Percentiles rank a stretch among this genome's conserved stretches.
These are phyloP conservation scores for Tricholoma furcatifolium DNA, from an alignment of 768 basidiomycete genomes.

Conservation along the genomic window DNA sequence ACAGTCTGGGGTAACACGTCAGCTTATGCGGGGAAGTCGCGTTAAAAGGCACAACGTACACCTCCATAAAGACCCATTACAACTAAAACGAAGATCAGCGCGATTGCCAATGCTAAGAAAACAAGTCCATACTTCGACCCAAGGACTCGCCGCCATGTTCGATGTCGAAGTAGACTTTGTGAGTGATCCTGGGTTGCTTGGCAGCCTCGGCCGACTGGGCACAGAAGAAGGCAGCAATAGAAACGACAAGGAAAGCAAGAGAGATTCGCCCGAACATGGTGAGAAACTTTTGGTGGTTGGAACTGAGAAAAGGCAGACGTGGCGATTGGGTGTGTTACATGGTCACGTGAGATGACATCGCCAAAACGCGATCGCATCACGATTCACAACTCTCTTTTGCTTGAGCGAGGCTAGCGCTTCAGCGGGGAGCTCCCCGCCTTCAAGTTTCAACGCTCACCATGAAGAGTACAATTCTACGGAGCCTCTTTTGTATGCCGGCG, in stretches of 20 bases:
- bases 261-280: conserved; percentile 65
- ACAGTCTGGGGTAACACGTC: conserved; percentile 59
- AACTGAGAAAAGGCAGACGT: conserved; percentile 10
- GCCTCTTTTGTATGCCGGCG: too few relatives aligned
- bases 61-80: conserved; percentile 89
- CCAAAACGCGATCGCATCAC: background rate
- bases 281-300: conserved; percentile 14
- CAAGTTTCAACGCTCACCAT: too few relatives aligned
- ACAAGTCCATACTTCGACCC: conserved; percentile 63
- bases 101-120: background rate
- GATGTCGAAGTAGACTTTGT: conserved; percentile 94
- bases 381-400: background rate
- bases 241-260: conserved; percentile 58
- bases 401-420: too few relatives aligned
- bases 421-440: too few relatives aligned
- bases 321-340: conserved; percentile 7
- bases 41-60: conserved; percentile 40
- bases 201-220: conserved; percentile 73
- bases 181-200: conserved; percentile 86
- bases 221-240: conserved; percentile 69
- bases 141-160: conserved; percentile 86
- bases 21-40: background rate
- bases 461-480: too few relatives aligned
- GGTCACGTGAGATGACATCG: conserved; percentile 10
- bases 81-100: conserved; percentile 42